Percentiles rank a stretch among this genome's conserved stretches.
Conservation (phyloP, 73 alveolate genomes). For the Tetrahymena malaccensis region DNA sequence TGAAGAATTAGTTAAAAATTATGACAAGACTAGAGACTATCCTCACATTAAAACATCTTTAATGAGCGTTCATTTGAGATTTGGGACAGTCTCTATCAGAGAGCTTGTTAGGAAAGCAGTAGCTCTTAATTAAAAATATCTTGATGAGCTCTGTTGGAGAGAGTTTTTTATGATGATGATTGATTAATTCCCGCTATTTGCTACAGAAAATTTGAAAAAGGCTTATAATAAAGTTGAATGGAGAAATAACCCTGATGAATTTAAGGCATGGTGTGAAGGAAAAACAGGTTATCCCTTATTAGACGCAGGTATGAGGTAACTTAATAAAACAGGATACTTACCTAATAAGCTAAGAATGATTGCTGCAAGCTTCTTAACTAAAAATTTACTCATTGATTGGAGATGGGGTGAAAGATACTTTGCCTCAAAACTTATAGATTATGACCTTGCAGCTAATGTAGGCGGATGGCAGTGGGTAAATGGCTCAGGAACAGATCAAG, state of each 20-base stretch:
- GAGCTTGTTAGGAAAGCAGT: background rate
- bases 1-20: background rate
- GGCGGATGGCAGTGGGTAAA: constrained; percentile 48
- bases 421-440: constrained; percentile 41
- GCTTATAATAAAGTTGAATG: constrained; percentile 28
- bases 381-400: constrained; percentile 47
- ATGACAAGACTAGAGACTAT: background rate
- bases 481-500: constrained; percentile 1
- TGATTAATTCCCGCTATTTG: background rate
- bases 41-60: background rate
- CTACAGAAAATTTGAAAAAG: background rate
- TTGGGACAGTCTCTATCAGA: background rate
- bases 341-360: constrained; percentile 56
- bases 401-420: constrained; percentile 43
- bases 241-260: constrained; percentile 10
- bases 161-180: constrained; percentile 47
- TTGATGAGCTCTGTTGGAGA: constrained; percentile 51
- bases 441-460: constrained; percentile 34
- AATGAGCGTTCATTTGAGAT: background rate
- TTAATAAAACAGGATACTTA: constrained; percentile 50
- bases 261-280: constrained; percentile 41
- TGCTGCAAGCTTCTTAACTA: constrained; percentile 40
- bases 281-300: constrained; percentile 54
- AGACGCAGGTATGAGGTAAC: constrained; percentile 50
- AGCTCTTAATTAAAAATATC: background rate